Conservation (phyloP, 129 eudicot species). For the Calendula officinalis region DNA sequence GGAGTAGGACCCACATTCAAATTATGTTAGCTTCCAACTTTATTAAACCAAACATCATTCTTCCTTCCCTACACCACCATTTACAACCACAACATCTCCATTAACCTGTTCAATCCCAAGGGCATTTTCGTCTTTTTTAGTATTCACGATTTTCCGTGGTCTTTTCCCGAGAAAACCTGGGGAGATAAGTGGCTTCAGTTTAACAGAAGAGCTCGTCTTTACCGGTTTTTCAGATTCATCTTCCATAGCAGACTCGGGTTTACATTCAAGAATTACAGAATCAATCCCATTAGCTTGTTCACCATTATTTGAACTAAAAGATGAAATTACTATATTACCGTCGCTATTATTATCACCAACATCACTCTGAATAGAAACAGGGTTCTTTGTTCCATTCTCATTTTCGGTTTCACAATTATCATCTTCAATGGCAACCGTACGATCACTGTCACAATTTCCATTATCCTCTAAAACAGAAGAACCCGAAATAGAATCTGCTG, state of each 20-base stretch:
- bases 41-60: slow-evolving; percentile 19
- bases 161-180: slow-evolving; percentile 50
- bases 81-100: slow-evolving; percentile 22
- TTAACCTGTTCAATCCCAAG: slow-evolving; percentile 14
- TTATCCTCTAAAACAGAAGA: slow-evolving; percentile 27
- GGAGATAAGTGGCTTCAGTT: slow-evolving; percentile 40
- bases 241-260: slow-evolving; percentile 5
- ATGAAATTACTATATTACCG: neutral
- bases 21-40: slow-evolving; percentile 16
- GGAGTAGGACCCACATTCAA: slow-evolving; percentile 11
- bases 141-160: slow-evolving; percentile 19
- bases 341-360: slow-evolving; percentile 3
- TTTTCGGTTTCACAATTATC: slow-evolving; percentile 9
- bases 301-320: slow-evolving; percentile 8
- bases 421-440: slow-evolving; percentile 11
- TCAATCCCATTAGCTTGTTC: slow-evolving; percentile 16
- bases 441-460: slow-evolving; percentile 17
- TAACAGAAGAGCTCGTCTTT: slow-evolving; percentile 27
- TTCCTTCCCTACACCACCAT: slow-evolving; percentile 10
- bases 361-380: slow-evolving; percentile 19
- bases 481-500: slow-evolving; percentile 34
- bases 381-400: slow-evolving; percentile 4
- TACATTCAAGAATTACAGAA: slow-evolving; percentile 7
- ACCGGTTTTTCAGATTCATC: slow-evolving; percentile 20
- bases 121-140: slow-evolving; percentile 25